Evolutionary conservation across 345 rosid genomes (phyloP), one percentile per base, ranked within the genome.

Genomic region (Raphanus raphanistrum): DNA sequence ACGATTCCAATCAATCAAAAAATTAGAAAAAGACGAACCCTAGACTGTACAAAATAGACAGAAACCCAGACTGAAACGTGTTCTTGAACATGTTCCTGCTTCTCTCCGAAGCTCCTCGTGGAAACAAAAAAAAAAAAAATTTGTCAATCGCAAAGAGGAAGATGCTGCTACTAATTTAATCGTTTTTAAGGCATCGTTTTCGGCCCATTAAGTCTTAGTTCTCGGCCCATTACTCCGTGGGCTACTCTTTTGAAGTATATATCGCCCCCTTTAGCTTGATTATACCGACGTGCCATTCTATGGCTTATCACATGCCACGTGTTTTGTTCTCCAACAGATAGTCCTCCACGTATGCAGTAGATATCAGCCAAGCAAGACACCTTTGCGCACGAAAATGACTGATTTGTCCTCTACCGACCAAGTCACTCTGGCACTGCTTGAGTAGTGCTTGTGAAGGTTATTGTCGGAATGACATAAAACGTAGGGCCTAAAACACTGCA

Each of bases 41-140:
- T 48, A 91, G 87, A 76, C 93, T 89, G 85, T 91, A 91, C 33
- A 91, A 64, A 72, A 91, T 89, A 68, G 97, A 89, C n/a, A 91
- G 80, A 71, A 91, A 89, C 73, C 96, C 96, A 70, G 96, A 90
- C 72, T 90, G 96, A 84, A 90, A 90, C 57, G 96, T 89, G 86
- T 90, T 90, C 82, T 86, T 90, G 74, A 90, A 90, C 96, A 89
- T 90, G 29, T 81, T 80, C 55, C 73, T 73, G 29, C 59, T 73
- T 50, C 82, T 50, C 82, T 17, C 67, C 27, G 54, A 79, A 60
- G 64, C 65, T 61, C 59, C 55, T 50, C 21, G 17, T n/a, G 7
- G 21, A 15, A 52, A 52, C 1, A 41, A 21, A 21, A 21, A 21
- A 21, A 21, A 12, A 43, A 38, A 36, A 4, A 50, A 5, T 15